Conservation (phyloP, 148 eudicot genomes). For the Chenopodium album region DNA sequence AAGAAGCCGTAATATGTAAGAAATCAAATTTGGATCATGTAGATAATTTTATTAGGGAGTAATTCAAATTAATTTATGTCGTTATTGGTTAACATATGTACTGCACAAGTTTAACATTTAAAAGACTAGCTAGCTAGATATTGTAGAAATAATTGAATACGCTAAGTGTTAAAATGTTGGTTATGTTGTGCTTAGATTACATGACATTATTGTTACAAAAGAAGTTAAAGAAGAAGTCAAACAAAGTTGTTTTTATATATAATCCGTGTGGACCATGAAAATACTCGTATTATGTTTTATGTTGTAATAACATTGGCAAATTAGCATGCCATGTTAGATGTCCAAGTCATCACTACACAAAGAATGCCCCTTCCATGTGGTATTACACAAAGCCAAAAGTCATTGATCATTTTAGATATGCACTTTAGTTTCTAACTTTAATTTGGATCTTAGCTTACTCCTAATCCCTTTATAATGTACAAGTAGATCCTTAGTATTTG, state of each 20-base stretch:
- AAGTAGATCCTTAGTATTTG: neutral
- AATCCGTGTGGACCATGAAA: neutral
- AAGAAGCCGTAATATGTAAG: too few relatives aligned
- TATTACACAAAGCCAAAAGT: slow-evolving; percentile 1
- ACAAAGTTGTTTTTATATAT: neutral
- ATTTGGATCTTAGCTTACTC: neutral
- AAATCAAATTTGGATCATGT: too few relatives aligned
- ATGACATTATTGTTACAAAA: too few relatives aligned
- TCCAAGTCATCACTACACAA: slow-evolving; percentile 16
- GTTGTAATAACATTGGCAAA: neutral
- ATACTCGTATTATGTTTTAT: neutral
- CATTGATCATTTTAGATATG: neutral
- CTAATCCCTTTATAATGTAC: neutral
- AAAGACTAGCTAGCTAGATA: too few relatives aligned
- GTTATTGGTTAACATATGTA: too few relatives aligned
- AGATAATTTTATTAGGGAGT: too few relatives aligned
- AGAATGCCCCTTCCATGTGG: slow-evolving; percentile 18
- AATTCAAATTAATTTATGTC: too few relatives aligned
- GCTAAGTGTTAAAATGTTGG: neutral
- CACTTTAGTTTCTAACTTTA: neutral
- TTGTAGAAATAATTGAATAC: too few relatives aligned
- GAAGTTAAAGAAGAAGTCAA: neutral
- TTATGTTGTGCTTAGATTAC: neutral
- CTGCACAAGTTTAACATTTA: too few relatives aligned
- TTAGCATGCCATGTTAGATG: slow-evolving; percentile 17